Conservation (phyloP, 768 basidiomycete genomes). For the Trametes cubensis region DNA sequence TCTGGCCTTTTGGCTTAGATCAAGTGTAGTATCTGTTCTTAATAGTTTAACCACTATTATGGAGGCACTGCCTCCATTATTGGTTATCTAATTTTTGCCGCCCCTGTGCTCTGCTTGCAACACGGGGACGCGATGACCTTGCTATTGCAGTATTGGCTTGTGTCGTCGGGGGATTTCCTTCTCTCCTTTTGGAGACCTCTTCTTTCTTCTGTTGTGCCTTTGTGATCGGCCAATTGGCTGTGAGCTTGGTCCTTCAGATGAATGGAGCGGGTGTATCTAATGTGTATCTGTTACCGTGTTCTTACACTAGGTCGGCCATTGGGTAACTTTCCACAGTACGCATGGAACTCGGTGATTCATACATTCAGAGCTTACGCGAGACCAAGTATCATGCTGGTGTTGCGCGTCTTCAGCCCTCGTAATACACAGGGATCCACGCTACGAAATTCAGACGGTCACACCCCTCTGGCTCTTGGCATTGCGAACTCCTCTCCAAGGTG, state of each 20-base stretch:
- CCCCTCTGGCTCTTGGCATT: too few species aligned
- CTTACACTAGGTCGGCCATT: too few species aligned
- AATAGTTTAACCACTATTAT: constrained; percentile 48
- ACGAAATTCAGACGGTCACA: too few species aligned
- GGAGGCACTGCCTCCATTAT: constrained; percentile 38
- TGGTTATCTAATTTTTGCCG: constrained; percentile 36
- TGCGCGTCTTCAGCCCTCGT: too few species aligned
- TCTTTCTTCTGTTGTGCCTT: constrained; percentile 16
- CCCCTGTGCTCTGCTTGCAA: constrained; percentile 34
- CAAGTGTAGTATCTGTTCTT: constrained; percentile 79
- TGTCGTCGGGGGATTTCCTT: constrained; percentile 32
- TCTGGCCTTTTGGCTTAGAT: constrained; percentile 72
- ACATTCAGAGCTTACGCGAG: too few species aligned
- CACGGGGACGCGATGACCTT: constrained; percentile 32
- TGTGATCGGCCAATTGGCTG: constrained; percentile 20
- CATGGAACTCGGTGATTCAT: too few species aligned
- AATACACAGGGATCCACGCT: too few species aligned
- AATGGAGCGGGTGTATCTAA: constrained; percentile 1
- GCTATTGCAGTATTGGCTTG: constrained; percentile 34
- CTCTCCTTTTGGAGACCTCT: constrained; percentile 7
- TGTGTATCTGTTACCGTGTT: too few species aligned
- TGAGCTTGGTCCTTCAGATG: constrained; percentile 17
- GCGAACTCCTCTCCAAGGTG: too few species aligned
- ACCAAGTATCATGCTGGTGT: too few species aligned
- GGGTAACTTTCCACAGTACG: too few species aligned